These are phyloP conservation scores for Apophysomyces variabilis DNA, from an alignment of 371 early-diverging fungal species.

Conservation along the genomic window DNA sequence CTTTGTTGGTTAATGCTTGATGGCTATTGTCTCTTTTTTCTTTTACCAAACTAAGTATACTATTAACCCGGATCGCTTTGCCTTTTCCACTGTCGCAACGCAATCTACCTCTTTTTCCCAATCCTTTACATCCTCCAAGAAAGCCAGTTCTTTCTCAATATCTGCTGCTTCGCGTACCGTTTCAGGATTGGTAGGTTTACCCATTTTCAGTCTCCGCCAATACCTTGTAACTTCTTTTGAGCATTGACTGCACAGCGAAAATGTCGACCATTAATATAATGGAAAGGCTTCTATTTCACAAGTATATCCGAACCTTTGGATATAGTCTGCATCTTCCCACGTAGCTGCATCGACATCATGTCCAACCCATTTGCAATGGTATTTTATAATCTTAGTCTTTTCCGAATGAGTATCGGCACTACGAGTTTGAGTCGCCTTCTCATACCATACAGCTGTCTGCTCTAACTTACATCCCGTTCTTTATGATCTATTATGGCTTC, in stretches of 20 bases:
- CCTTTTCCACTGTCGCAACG: neutral
- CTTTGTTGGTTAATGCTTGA: neutral
- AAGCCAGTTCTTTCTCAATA: neutral
- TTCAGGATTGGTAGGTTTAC: neutral
- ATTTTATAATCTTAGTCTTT: neutral
- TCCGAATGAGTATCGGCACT: neutral
- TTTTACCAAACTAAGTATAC: neutral
- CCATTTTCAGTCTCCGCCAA: neutral
- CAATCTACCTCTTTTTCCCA: neutral
- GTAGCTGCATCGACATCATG: conserved; percentile 1
- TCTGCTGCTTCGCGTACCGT: neutral
- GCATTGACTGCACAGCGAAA: neutral
- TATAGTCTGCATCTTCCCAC: neutral
- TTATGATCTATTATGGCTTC: neutral
- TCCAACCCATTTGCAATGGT: neutral
- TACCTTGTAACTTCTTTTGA: neutral
- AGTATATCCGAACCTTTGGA: conserved; percentile 2
- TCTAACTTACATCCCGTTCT: conserved; percentile 2
- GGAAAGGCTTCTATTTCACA: neutral
- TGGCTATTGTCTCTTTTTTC: neutral
- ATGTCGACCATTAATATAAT: neutral
- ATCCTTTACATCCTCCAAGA: neutral
- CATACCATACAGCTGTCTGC: neutral
- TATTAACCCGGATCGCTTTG: neutral
- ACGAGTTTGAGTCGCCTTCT: neutral